Evolutionary conservation across 345 rosid genomes (phyloP), one percentile per base, ranked within the genome.

Genomic region (Bruguiera gymnorhiza): DNA sequence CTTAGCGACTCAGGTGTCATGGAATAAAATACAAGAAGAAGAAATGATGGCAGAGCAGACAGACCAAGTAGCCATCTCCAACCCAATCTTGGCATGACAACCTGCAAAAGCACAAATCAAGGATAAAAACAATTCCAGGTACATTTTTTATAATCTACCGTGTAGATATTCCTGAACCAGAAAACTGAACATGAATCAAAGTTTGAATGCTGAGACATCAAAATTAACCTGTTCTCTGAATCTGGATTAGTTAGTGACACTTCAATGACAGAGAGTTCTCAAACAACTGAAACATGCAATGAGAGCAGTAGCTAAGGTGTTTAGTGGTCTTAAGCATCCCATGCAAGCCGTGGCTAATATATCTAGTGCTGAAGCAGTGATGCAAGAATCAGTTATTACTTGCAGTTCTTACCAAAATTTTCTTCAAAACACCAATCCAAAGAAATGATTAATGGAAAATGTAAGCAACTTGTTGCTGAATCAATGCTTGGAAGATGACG

Each of bases 51-150:
- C 56, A 88, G 23, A 69, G 96, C 80, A 67, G 96, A 89, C 15
- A 89, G 36, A 60, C 77, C 96, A 78, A 94, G 95, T 69, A 94
- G 78, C 96, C 98, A 94, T 76, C 98, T 86, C 97, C 98, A 94
- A 67, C 93, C 89, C 79, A 87, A 68, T 46, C 54, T 83, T 65
- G 98, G 98, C 93, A 94, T 94, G 63, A 94, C 75, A 78, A 87
- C 65, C 97, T 91, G 88, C 83, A 79, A 78, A 39, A 76, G 70
- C 9, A 62, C 15, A 34, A 60, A 21, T 56, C 34, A 67, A 55
- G n/a, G 56, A 73, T 69, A 37, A 64, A 68, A 20, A 23, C 13
- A 61, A n/a, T 53, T 68, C 43, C 20, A 67, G 55, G 54, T 27
- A 8, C 21, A 67, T 24, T 6, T n/a, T 46, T 63, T 13, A 43